phyloP scores from a whole-genome alignment of 257 asterid species.

The Solanum bulbocastanum region DNA sequence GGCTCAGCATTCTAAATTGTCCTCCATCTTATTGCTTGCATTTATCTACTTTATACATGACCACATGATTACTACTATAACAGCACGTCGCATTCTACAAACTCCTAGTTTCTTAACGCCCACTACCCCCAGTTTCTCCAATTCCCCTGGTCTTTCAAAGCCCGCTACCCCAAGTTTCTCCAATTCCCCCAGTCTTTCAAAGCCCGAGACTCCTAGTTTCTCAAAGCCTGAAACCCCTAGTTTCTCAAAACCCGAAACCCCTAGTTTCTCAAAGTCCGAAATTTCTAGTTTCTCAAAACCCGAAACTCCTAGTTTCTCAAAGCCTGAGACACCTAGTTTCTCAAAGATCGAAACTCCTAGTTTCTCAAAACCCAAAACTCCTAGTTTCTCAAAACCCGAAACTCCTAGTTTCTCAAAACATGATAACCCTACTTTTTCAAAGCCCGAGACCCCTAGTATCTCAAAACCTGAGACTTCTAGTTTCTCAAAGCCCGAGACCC shows the following conservation, averaged over 20 bases:
- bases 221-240: too few species aligned
- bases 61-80: not conserved
- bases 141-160: too few species aligned
- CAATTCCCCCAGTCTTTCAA: not conserved
- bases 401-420: too few species aligned
- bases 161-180: not conserved
- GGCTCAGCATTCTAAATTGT: not conserved
- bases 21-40: not conserved
- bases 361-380: rapidly evolving
- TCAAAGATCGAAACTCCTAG: rapidly evolving
- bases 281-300: too few species aligned
- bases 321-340: rapidly evolving
- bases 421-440: too few species aligned
- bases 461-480: rapidly evolving
- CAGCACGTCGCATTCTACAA: not conserved
- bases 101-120: not conserved
- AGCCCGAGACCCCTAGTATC: rapidly evolving
- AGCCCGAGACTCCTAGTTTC: too few species aligned
- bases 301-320: too few species aligned
- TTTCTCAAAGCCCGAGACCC: too few species aligned
- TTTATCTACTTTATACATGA: not conserved
- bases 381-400: too few species aligned
- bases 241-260: too few species aligned
- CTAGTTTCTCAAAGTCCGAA: too few species aligned
- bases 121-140: not conserved